Evolutionary conservation across 2,329 filamentous ascomycete genomes (phyloP), one percentile per base, ranked within the genome.

Genomic region (Elsinoe arachidis): DNA sequence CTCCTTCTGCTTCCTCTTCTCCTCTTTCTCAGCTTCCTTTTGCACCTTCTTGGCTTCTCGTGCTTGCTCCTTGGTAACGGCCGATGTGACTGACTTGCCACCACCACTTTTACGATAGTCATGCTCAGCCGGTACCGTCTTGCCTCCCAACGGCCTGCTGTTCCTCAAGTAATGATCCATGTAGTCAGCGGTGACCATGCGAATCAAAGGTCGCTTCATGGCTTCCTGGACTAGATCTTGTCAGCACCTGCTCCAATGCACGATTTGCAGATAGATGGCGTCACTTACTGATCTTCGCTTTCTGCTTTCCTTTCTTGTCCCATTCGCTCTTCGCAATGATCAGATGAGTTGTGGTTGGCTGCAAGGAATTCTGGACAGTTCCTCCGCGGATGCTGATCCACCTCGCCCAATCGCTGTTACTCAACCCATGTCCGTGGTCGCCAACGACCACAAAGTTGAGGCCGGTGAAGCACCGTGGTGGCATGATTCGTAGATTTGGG

Each of bases 321-420:
- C 82, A 90, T 14, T 84, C 80, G 34, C 82, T 77, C 52, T 79
- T 74, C 0, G 81, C 82, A 56, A 83, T 81, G 19, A 96, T 77
- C 0, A 96, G 73, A 70, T 95, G 90, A 0, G 90, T 95, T 9
- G 86, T 81, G 0, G 73, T 64, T 0, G 75, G 70, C 0, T 75
- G 71, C 15, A 89, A 69, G 0, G 76, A 70, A 1, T 73, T 67
- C 0, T 73, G 71, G 66, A 83, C 86, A 1, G 58, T 69, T 1
- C 87, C 90, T 5, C 81, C 83, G 58, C 86, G 81, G 3, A 74
- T 66, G 3, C 74, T 73, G 9, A 88, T 77, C 88, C 88, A 95
- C 38, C 74, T 73, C 35, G 76, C 76, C 35, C 93, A 77, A 41
- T 87, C 80, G 1, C 79, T 74, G 2, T 77, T 70, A 1, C 73